Conservation (phyloP, 208 protist genomes). For the Angomonas desouzai region DNA sequence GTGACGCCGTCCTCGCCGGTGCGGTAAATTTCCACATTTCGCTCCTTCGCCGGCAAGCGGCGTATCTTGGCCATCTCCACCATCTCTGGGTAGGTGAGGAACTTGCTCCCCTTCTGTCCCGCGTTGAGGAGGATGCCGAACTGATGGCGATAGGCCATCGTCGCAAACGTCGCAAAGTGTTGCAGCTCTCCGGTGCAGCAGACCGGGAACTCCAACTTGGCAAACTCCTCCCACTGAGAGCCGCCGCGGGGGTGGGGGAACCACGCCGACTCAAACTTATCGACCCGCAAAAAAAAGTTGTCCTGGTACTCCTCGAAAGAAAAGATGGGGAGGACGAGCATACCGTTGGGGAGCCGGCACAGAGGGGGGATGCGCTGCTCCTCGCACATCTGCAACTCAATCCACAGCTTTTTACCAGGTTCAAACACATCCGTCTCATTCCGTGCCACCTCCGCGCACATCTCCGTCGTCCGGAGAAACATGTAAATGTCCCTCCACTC, state of each 20-base stretch:
- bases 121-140: conserved; percentile 79
- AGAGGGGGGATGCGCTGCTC: conserved; percentile 68
- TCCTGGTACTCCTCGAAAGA: conserved; percentile 87
- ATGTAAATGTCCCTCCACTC: conserved; percentile 83
- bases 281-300: conserved; percentile 64
- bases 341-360: conserved; percentile 73
- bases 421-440: conserved; percentile 64
- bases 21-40: conserved; percentile 1
- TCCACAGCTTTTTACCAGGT: conserved; percentile 77
- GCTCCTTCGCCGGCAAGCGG: conserved; percentile 29
- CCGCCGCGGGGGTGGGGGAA: conserved; percentile 82
- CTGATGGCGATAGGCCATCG: conserved; percentile 51
- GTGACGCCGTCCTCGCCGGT: conserved; percentile 7
- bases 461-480: conserved; percentile 86
- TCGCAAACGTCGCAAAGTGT: conserved; percentile 69
- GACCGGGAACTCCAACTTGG: conserved; percentile 74
- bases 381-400: conserved; percentile 81
- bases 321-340: conserved; percentile 83
- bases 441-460: conserved; percentile 66
- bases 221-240: conserved; percentile 76
- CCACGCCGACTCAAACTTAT: conserved; percentile 80
- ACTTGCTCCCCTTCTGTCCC: conserved; percentile 80
- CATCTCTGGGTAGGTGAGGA: conserved; percentile 88
- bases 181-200: conserved; percentile 63
- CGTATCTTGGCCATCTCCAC: conserved; percentile 57